Evolutionary conservation across 257 asterid species (phyloP), one percentile per base, ranked within the genome.

Genomic region (Solanum lycopersicoides): DNA sequence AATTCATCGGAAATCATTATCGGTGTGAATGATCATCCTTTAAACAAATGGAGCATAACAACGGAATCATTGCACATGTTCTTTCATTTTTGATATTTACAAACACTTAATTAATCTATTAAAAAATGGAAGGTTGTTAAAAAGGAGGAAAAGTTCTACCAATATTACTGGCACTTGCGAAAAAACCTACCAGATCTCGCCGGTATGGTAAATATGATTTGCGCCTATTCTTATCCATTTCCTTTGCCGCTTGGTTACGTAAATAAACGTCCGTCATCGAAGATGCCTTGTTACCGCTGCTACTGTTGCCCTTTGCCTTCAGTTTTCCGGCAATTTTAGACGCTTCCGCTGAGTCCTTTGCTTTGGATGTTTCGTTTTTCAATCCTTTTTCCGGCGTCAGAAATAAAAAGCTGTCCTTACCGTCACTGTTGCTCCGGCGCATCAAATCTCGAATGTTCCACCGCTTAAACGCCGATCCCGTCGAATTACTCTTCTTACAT

Each of bases 391-490:
- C 93, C 37, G 96, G 96, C 7, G 95, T 91, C 34, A 93, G 68
- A 92, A 94, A 91, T 86, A 95, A 93, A 79, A 90, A 94, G 83
- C 90, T 92, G 60, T 94, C 98, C 93, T 94, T 93, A 53, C 98
- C 98, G 4, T 96, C 98, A 83, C 98, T 95, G 25, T 96, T 95
- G 92, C 98, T 94, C 88, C 98, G 95, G 56, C 96, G 92, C 87
- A 96, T 87, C 86, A 96, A 87, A 90, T 94, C 95, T 86, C 93
- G 88, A 66, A 96, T 85, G 88, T 77, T 93, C 98, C 98, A 96
- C 91, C 95, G 87, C 93, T 89, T 95, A 30, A 98, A 92, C 76
- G 87, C 89, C 23, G 98, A 94, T 89, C 99, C 98, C 5, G 98
- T 93, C 32, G 99, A 96, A 47, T 91, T 93, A 92, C 98, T 96